Percentiles rank a stretch among this genome's conserved stretches.
These are phyloP conservation scores for Pythium apleroticum DNA, from an alignment of 352 stramenopile species.

Conservation along the genomic window DNA sequence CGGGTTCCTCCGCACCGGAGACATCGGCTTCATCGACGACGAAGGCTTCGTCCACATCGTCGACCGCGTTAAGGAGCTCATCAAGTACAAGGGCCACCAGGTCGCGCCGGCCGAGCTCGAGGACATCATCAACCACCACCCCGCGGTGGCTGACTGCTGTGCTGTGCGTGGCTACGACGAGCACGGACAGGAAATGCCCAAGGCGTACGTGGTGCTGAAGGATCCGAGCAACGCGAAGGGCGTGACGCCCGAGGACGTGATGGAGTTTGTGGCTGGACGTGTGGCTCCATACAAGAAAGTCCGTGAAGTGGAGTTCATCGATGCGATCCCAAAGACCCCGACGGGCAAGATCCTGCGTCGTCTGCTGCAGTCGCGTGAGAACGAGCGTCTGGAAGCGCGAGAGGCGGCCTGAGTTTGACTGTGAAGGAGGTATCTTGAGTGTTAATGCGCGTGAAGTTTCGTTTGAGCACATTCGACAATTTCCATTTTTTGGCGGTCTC, in stretches of 20 bases:
- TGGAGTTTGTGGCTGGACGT: conserved; percentile 70
- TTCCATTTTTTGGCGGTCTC: too few species aligned
- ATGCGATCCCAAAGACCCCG: conserved; percentile 89
- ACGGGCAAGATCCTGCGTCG: conserved; percentile 93
- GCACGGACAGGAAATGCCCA: conserved; percentile 85
- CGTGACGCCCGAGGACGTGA: conserved; percentile 58
- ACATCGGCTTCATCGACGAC: conserved; percentile 91
- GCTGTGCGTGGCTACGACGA: conserved; percentile 50
- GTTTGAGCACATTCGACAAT: background rate
- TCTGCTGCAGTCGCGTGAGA: conserved; percentile 46
- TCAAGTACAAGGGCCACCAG: conserved; percentile 95
- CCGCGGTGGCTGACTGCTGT: conserved; percentile 41
- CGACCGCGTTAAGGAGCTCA: conserved; percentile 94
- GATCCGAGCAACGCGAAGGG: conserved; percentile 23
- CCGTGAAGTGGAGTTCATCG: conserved; percentile 76
- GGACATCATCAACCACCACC: conserved; percentile 85
- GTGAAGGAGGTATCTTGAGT: too few species aligned
- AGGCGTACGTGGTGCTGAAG: conserved; percentile 89
- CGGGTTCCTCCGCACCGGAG: conserved; percentile 89
- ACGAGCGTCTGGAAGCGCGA: background rate
- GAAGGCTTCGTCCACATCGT: conserved; percentile 92
- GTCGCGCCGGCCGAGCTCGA: conserved; percentile 93
- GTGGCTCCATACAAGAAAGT: conserved; percentile 84
- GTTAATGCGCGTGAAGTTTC: background rate
- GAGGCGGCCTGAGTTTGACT: background rate